Base-by-base conservation (phyloP, 2,329 filamentous ascomycete species). In the Pseudogymnoascus sp. region DNA sequence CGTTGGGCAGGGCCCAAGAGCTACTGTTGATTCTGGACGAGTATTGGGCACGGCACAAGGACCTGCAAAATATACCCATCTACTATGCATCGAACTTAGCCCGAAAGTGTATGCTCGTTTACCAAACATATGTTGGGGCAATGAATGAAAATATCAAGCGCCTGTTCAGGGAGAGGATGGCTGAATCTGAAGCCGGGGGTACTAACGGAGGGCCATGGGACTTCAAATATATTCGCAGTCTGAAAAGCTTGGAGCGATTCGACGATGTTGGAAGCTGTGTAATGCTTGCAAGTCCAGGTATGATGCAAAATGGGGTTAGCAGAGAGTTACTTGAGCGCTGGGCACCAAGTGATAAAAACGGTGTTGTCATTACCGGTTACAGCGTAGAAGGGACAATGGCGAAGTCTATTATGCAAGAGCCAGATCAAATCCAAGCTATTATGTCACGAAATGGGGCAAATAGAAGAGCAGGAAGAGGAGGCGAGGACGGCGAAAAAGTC, bases 131-230 rank as follows among this genome's bases (percentile, higher is more conserved):
- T 71, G 91, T 97, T 59, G 91, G 93, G 59, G 92, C 93, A 63
- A 99, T 99, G 95, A 99, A 99, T 74, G 93, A 97, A 72, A 97
- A 97, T 71, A 97, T 99, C 79, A 97, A 96, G 75, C 86, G 91
- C 10, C 83, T 96, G n/a, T 97, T 97, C 76, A 84, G 89, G 62
- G 92, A 96, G 75, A 87, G 91, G 59, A 96, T 96, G 86, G 91
- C 91, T 3, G 91, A 96, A 74, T 90, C 91, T 9, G 91, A 96
- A 74, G 88, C 89, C 0, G 83, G 82, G 2, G 83, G 83, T 6
- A 86, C 85, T 7, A 93, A 90, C 71, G 93, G 90, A 37, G 90
- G 90, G 0, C 95, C 95, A 0, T 99, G 95, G 93, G 95, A 99
- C 71, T 97, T 99, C 77, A 91, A 91, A 69, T 96, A 89, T 72